Evolutionary conservation across 2,329 filamentous ascomycete species (phyloP), one percentile per base, ranked within the genome.

Genomic region (Colletotrichum sp.): DNA sequence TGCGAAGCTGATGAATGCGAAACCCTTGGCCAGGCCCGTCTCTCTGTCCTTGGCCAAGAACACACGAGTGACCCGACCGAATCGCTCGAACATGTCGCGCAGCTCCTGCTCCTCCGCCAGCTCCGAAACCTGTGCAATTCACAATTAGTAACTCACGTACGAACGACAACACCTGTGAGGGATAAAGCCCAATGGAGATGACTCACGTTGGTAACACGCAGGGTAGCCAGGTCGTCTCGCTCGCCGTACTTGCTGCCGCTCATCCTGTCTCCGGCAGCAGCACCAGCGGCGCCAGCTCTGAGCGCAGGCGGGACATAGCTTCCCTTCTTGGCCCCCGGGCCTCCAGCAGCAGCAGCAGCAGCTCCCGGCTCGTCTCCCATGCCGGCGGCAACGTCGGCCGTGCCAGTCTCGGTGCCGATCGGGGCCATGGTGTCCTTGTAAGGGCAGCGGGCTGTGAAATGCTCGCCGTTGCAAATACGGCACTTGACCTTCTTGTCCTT

Each of bases 401-500:
- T 83, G 62, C 84, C 85, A 71, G 86, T 88, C 85, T 93, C 92
- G 30, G 66, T 48, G 79, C 93, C 93, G 77, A 96, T 92, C 48
- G 95, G 97, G 43, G 96, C 96, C 96, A 99, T 98, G 81, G 96
- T 99, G 85, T 98, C 97, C 90, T 98, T 99, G 93, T 98, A 99
- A 43, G 97, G 97, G 92, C 97, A 99, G 86, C 97, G 94, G 80
- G 96, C 96, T 56, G 97, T 99, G 91, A 98, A 99, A 92, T 99
- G 97, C 90, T 99, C 97, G 84, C 96, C 97, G 85, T 93, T 95
- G 89, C 97, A 99, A 85, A 99, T 98, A 91, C 97, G 94, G 88
- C 97, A 99, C 92, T 98, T 98, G 90, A 99, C 97, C 90, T 98
- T 97, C 92, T 98, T 98, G 89, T 98, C 96, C 92, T 97, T 98